Conservation (phyloP, 2,329 filamentous ascomycete species). For the Aspergillus arachidicola region DNA sequence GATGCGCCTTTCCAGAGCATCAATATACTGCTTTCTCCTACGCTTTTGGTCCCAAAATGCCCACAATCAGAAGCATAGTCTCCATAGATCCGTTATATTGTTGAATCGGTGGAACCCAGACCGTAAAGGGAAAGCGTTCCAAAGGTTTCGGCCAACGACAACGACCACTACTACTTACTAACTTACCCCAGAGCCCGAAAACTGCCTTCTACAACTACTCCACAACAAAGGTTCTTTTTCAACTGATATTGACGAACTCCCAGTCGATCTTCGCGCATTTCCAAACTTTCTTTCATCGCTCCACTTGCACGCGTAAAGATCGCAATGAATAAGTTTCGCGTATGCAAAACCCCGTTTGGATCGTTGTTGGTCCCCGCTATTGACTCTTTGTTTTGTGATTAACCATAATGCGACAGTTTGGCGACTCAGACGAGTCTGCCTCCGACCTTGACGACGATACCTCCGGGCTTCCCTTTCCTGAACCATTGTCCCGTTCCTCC, state of each 20-base stretch:
- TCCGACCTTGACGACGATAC: constrained; percentile 61
- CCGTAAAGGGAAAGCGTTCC: background rate
- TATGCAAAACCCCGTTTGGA: constrained; percentile 21
- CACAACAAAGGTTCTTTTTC: constrained; percentile 1
- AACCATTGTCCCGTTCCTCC: constrained; percentile 77
- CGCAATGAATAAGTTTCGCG: constrained; percentile 37
- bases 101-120: background rate
- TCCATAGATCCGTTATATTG: background rate
- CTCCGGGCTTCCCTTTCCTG: constrained; percentile 79
- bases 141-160: background rate
- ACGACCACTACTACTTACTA: background rate
- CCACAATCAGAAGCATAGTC: background rate
- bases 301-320: background rate
- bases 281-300: background rate
- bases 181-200: background rate
- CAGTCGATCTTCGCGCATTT: background rate
- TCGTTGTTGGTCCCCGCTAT: background rate
- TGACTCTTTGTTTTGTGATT: background rate
- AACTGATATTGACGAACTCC: background rate
- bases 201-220: background rate
- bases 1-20: background rate
- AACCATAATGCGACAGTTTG: constrained; percentile 35
- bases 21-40: background rate
- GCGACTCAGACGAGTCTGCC: constrained; percentile 49
- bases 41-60: background rate